Evolutionary conservation across 2,329 filamentous ascomycete species (phyloP), one percentile per base, ranked within the genome.

Genomic region (Pyrenophora seminiperda): DNA sequence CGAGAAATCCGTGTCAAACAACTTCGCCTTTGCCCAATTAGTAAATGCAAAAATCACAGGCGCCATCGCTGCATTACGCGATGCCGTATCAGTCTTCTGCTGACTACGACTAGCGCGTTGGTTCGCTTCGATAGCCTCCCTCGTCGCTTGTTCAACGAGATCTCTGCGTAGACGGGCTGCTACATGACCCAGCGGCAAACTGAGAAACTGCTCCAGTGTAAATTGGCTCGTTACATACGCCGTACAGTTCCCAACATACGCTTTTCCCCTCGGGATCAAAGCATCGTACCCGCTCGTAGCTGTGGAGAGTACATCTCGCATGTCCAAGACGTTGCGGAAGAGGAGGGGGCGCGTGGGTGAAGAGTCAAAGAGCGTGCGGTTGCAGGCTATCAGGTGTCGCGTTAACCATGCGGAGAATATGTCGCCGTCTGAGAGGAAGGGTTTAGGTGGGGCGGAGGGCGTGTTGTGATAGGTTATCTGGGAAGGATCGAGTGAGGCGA

Each of bases 301-400:
- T 40, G 36, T 62, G 22, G 41, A 47, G 3, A 51, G 11, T 5
- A 67, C 6, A 9, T 59, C 49, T 31, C 65, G 65, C 52, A 66
- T 48, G 19, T 57, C 61, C 40, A 66, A 53, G 17, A 66, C 58
- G 37, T 68, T 71, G 42, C 64, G 41, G 29, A 66, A 18, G 5
- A 50, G 42, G 37, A 70, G 34, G 10, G 56, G 59, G 7, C 54
- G 58, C 1, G 22, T 9, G 10, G 34, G n/a, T 14, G 31, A 15
- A 15, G 47, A 41, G 15, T 39, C 11, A 9, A 38, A 19, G 5
- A 56, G 30, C 1, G 29, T 49, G 7, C 58, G 51, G n/a, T 55
- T 34, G 10, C 54, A 41, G 27, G 45, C 24, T 6, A 50, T 17
- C 10, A 55, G 32, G 14, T 59, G 55, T 15, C 50, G 58, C 2